Evolutionary conservation across 1,139 yeast genomes (phyloP).

Genomic region (Sugiyamaella neomexicana): DNA sequence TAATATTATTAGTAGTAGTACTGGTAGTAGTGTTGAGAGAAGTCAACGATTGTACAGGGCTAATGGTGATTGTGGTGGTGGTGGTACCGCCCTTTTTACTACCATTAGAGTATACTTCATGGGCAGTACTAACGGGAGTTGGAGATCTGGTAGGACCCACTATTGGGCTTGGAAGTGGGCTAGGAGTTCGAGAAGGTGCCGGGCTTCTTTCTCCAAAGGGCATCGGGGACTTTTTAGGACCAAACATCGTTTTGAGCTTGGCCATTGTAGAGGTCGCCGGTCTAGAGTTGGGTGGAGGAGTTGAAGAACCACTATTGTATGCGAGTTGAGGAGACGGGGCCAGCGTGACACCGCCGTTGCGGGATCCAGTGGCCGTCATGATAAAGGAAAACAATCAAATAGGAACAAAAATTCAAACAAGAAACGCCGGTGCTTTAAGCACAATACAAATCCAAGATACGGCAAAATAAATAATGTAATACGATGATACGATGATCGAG

Average conservation of each 20-base stretch:
- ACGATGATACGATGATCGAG: no score
- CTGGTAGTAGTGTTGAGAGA: no score
- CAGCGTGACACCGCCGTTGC: slow-evolving; percentile 7
- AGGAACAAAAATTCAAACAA: background rate
- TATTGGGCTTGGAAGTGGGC: slow-evolving; percentile 10
- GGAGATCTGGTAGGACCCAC: slow-evolving; percentile 2
- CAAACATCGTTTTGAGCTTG: slow-evolving; percentile 32
- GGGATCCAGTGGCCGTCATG: slow-evolving; percentile 2
- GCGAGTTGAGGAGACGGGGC: slow-evolving; percentile 8
- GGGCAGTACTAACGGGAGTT: no score
- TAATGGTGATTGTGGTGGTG: no score
- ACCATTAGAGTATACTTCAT: background rate
- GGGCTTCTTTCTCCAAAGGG: slow-evolving; percentile 9
- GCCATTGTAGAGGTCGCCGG: slow-evolving; percentile 21
- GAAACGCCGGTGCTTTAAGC: slow-evolving; percentile 1
- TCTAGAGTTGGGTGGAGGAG: background rate
- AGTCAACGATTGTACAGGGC: no score
- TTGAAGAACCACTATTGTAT: background rate
- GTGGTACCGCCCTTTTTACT: background rate
- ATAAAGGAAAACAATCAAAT: background rate
- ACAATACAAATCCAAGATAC: no score
- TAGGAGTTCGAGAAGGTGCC: slow-evolving; percentile 8
- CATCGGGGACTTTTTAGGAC: slow-evolving; percentile 15
- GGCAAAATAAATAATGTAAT: background rate
- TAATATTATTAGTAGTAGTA: no score